A percentile compares a stretch with the other conserved stretches of the same genome.
Evolutionary conservation across 2,329 filamentous ascomycete species (phyloP).

Genomic region (Meredithiella fracta): DNA sequence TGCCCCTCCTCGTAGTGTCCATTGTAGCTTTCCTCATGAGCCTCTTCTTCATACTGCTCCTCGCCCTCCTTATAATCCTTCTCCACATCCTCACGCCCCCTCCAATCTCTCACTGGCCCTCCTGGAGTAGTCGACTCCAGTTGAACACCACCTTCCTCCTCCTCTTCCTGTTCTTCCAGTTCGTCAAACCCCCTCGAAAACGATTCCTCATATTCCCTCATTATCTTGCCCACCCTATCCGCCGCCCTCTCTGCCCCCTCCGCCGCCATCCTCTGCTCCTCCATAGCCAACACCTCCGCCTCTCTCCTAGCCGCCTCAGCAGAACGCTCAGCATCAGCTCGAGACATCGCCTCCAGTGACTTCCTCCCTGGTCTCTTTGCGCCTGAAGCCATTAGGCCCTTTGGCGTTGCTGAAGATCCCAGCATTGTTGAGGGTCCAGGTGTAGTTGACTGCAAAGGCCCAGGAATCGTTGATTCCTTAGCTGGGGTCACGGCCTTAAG

Average conservation of each 20-base stretch:
- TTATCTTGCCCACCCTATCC: no score
- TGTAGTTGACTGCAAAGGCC: neutral
- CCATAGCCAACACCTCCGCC: neutral
- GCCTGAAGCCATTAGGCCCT: conserved; percentile 7
- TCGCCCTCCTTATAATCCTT: neutral
- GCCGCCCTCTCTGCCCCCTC: no score
- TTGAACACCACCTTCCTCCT: neutral
- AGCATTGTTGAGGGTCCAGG: neutral
- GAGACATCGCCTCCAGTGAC: neutral
- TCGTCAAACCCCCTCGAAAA: no score
- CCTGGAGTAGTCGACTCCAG: conserved; percentile 1
- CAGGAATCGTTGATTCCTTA: neutral
- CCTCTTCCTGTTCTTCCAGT: neutral
- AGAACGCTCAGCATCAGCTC: neutral
- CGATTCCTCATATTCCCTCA: no score
- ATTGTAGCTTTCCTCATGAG: neutral
- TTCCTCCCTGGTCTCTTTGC: conserved; percentile 8
- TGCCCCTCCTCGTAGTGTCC: neutral
- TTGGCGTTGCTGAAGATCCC: neutral
- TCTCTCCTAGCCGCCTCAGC: neutral
- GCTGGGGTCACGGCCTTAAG: conserved; percentile 15
- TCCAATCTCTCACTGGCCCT: neutral
- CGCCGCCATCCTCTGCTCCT: neutral
- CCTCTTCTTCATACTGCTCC: neutral
- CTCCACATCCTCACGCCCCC: neutral